Evolutionary conservation across 208 protist genomes (phyloP), one percentile per base, ranked within the genome.

Genomic region (Blechomonas ayalai): DNA sequence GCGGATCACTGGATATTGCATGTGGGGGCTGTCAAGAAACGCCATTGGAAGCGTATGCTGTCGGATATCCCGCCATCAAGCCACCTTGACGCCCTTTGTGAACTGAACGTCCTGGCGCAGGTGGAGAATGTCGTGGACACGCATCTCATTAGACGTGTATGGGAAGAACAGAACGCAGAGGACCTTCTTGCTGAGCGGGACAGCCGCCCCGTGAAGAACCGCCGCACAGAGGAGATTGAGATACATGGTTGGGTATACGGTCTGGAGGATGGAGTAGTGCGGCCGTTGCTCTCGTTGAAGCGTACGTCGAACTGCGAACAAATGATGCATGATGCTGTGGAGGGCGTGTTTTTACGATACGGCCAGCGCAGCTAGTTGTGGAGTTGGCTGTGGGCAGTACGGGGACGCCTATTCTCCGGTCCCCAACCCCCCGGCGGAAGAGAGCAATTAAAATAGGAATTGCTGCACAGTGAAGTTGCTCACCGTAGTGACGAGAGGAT

Each of bases 1-100:
- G 72, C 75, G 0, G 80, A 90, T 37, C 72, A 90, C 52, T 90
- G 75, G 80, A 90, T 90, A 31, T 46, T 79, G 18, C 80, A 90
- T 40, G 73, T 90, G 10, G 45, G 43, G 20, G 67, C 65, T 1
- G 74, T 84, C 25, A 81, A 82, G 60, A 71, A 81, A 37, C 71
- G 72, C 0, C 69, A 82, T 47, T 78, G 67, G 75, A 67, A 68
- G 54, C 74, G 71, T 19, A 72, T 89, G 51, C 12, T 64, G 19
- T 29, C 39, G 4, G 50, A 73, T 18, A 67, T 89, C 23, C 67
- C 80, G 22, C 23, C 27, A 6, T 42, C 51, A 40, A 52, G 54
- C 45, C 74, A 78, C 46, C 59, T 82, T 27, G 65, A 85, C 26
- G 53, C 63, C 3, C 54, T 85, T 15, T 85, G 80, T 40, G 80